These are phyloP conservation scores for Neocallimastix lanati DNA, from an alignment of 192 early-diverging fungal genomes.

Conservation along the genomic window DNA sequence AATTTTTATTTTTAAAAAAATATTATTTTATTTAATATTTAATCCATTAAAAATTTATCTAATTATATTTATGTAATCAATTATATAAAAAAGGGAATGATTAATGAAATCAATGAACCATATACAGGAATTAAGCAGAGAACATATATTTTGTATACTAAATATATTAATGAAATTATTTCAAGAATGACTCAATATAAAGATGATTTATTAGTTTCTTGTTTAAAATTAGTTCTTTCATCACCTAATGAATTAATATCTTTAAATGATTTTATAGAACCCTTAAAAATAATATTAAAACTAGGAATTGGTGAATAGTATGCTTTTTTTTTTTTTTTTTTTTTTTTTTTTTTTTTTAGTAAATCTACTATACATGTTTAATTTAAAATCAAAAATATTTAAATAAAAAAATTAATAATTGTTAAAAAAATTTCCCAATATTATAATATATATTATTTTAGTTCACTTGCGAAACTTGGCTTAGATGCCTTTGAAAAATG, in stretches of 20 bases:
- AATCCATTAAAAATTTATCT: no score
- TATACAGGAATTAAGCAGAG: not conserved
- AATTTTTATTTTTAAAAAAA: no score
- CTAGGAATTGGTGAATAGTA: conserved; percentile 30
- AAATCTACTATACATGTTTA: no score
- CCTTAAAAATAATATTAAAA: conserved; percentile 41
- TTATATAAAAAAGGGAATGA: no score
- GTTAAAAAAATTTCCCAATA: no score
- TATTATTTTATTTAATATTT: no score
- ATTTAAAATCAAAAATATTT: no score
- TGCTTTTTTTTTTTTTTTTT: no score
- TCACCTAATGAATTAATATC: conserved; percentile 35
- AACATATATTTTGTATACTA: conserved; percentile 20
- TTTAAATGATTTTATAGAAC: conserved; percentile 21
- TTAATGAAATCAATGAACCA: not conserved
- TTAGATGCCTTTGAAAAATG: conserved; percentile 42
- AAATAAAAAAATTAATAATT: no score
- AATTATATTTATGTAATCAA: no score
- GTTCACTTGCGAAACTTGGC: conserved; percentile 36
- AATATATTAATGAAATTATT: conserved; percentile 37
- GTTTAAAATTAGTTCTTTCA: conserved; percentile 40
- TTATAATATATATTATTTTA: conserved; percentile 8
- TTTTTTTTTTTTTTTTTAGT: no score
- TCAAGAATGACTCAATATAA: conserved; percentile 43
- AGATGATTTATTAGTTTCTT: conserved; percentile 53